Conservation (phyloP, 768 basidiomycete genomes). For the Rhodotorula paludigena region DNA sequence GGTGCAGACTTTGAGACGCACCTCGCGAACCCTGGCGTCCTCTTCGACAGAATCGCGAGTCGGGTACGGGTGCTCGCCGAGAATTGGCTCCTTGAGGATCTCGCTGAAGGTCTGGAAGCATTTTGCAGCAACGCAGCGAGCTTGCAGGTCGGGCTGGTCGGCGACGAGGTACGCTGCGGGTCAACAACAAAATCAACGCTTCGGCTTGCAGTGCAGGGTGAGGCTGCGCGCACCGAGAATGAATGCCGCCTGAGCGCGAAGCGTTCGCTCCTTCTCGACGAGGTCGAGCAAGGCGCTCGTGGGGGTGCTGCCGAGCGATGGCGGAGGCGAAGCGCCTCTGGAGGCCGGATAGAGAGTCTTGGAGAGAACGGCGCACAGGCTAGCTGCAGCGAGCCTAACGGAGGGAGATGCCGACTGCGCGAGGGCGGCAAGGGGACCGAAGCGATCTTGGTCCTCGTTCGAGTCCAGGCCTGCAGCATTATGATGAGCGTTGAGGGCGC, state of each 20-base stretch:
- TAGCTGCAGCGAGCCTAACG: conserved; percentile 17
- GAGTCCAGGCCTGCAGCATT: not conserved
- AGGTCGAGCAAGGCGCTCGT: conserved; percentile 24
- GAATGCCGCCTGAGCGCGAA: conserved; percentile 27
- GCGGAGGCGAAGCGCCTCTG: fast-evolving
- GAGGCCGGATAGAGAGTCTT: not conserved
- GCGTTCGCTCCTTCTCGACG: conserved; percentile 13
- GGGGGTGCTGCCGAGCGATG: not conserved
- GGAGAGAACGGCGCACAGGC: conserved; percentile 3
- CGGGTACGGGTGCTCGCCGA: conserved; percentile 41
- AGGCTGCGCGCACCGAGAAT: conserved; percentile 18
- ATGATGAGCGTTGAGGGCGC: not conserved
- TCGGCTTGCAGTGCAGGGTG: not conserved
- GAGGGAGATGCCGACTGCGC: conserved; percentile 6
- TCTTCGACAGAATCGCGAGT: conserved; percentile 19
- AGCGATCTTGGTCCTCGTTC: not conserved
- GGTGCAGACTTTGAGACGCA: conserved; percentile 22
- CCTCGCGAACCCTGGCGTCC: conserved; percentile 29
- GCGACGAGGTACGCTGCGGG: conserved; percentile 61
- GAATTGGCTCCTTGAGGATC: conserved; percentile 45
- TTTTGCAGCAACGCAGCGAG: conserved; percentile 65
- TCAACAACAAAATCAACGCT: not conserved
- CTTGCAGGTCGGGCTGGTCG: conserved; percentile 65
- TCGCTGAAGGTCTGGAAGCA: conserved; percentile 56
- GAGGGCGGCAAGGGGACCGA: not conserved